Evolutionary conservation across 352 stramenopile genomes (phyloP).

Genomic region (Phytophthora melonis): DNA sequence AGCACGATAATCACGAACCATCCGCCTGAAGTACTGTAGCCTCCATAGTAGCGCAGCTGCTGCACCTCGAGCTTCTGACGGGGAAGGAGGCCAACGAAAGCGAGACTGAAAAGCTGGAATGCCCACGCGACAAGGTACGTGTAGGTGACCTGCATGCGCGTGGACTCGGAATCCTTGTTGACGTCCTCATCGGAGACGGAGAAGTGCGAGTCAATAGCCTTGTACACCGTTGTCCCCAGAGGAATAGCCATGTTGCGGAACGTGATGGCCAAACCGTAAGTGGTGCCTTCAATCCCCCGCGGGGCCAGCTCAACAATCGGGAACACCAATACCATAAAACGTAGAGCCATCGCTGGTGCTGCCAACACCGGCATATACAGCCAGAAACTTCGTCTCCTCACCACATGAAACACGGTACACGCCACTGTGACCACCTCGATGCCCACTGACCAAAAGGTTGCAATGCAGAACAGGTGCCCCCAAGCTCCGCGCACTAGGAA

Average conservation of each 20-base stretch:
- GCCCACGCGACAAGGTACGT: slow-evolving; percentile 60
- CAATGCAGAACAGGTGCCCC: slow-evolving; percentile 55
- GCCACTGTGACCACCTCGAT: slow-evolving; percentile 61
- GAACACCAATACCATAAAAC: slow-evolving; percentile 63
- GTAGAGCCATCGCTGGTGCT: slow-evolving; percentile 50
- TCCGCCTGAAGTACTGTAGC: slow-evolving; percentile 56
- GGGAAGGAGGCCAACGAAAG: slow-evolving; percentile 56
- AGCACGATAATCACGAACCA: slow-evolving; percentile 50
- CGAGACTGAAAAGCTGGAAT: slow-evolving; percentile 57
- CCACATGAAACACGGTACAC: slow-evolving; percentile 60
- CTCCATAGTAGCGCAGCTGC: slow-evolving; percentile 69
- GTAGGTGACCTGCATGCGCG: slow-evolving; percentile 55
- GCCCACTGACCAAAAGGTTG: slow-evolving; percentile 63
- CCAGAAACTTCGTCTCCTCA: slow-evolving; percentile 62
- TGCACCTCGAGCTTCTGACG: slow-evolving; percentile 73
- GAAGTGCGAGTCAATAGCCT: slow-evolving; percentile 56
- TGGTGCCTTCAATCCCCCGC: slow-evolving; percentile 64
- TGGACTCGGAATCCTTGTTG: slow-evolving; percentile 32
- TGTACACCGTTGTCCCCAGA: slow-evolving; percentile 49
- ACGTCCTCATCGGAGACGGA: slow-evolving; percentile 42
- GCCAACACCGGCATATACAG: slow-evolving; percentile 62
- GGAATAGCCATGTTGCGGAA: slow-evolving; percentile 73
- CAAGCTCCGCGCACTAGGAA: slow-evolving; percentile 69
- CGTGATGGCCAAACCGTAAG: slow-evolving; percentile 66
- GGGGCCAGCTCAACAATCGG: slow-evolving; percentile 69